These are phyloP conservation scores for Strigomonas culicis DNA, from an alignment of 208 protist genomes.

Conservation along the genomic window DNA sequence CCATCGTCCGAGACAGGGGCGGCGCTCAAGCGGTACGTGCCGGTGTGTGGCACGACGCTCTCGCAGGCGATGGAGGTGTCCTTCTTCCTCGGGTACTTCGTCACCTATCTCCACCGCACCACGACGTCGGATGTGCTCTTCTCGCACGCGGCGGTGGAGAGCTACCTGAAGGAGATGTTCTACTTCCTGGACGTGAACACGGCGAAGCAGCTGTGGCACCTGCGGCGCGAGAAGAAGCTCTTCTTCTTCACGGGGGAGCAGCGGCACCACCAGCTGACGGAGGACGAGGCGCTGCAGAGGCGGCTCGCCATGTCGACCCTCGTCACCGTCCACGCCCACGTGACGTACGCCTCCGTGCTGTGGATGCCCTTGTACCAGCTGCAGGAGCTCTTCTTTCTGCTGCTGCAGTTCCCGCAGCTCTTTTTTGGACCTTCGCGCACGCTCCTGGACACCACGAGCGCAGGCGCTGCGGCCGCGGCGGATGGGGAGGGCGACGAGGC, in stretches of 20 bases:
- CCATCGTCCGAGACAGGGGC: background rate
- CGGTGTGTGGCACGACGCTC: slow-evolving; percentile 50
- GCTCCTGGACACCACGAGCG: slow-evolving; percentile 2
- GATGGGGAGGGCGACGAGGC: background rate
- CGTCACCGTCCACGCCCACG: slow-evolving; percentile 51
- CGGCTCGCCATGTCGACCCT: slow-evolving; percentile 59
- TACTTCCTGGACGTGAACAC: slow-evolving; percentile 66
- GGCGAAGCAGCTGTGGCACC: slow-evolving; percentile 63
- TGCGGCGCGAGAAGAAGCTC: slow-evolving; percentile 31
- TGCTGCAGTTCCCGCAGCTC: slow-evolving; percentile 34
- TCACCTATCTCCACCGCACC: slow-evolving; percentile 15
- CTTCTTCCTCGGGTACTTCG: slow-evolving; percentile 56
- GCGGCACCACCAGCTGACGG: slow-evolving; percentile 13
- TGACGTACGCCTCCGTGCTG: slow-evolving; percentile 55
- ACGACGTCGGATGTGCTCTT: slow-evolving; percentile 5
- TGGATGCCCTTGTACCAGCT: slow-evolving; percentile 81
- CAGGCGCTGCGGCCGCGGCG: background rate
- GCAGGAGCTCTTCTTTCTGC: slow-evolving; percentile 65
- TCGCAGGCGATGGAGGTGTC: slow-evolving; percentile 50
- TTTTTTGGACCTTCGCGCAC: slow-evolving; percentile 8
- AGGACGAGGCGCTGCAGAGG: slow-evolving; percentile 26
- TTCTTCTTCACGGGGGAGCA: slow-evolving; percentile 48
- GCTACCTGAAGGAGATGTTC: slow-evolving; percentile 54
- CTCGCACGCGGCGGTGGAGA: slow-evolving; percentile 15
- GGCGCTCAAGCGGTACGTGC: background rate